Evolutionary conservation across 2,329 filamentous ascomycete genomes (phyloP), one percentile per base, ranked within the genome.

Genomic region (Amphichorda felina): DNA sequence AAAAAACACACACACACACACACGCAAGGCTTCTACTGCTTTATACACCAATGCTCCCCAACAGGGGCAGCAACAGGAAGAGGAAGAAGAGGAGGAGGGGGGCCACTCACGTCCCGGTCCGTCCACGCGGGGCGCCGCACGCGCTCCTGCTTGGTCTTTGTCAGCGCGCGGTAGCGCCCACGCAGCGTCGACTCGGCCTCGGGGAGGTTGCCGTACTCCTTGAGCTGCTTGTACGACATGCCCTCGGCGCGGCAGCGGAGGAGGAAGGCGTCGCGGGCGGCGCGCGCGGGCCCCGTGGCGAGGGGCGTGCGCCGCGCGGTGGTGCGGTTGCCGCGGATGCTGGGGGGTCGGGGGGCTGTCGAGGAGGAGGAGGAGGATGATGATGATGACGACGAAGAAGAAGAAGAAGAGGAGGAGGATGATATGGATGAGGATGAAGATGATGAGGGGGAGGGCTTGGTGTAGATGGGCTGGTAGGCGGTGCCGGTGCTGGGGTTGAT

Each of bases 111-210:
- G n/a, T 33, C 31, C n/a, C 19, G 17, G 8, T 62, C 57, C 1
- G 53, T 63, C 80, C 81, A 87, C 38, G 67, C 55, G 0, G 82
- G 81, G 52, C 72, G 76, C 7, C 82, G 64, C 3, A 82, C 70
- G 5, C 82, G 63, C 38, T 73, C 64, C 24, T 68, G 62, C 45
- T 73, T 73, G 10, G 58, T 55, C 57, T 83, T 84, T 9, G 19
- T n/a, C 17, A 85, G 53, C 3, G 68, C 73, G 4, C 82, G 64
- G 44, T 71, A 75, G 0, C 80, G 68, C 0, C 82, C 82, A 11
- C 82, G 68, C 26, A 88, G 62, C 1, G 82, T 87, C 9, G 79
- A 82, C 55, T 84, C 80, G 2, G 79, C 75, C 45, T 82, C 77
- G 1, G 50, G 55, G 42, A 79, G 79, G 2, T 62, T 56, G 11